Evolutionary conservation across 1,139 yeast species (phyloP).

Genomic region (Blastobotrys apis): DNA sequence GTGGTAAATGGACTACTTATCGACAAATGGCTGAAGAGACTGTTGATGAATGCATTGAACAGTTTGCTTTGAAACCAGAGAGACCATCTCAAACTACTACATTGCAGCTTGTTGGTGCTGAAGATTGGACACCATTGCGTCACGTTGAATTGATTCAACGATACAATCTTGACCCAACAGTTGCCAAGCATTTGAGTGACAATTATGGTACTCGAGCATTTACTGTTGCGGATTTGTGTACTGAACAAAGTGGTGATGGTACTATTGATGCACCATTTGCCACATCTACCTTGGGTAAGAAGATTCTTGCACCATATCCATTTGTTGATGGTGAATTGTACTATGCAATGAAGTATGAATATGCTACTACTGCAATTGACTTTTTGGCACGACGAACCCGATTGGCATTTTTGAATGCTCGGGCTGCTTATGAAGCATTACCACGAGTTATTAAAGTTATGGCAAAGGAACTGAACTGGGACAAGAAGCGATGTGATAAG

Average conservation of each 20-base stretch:
- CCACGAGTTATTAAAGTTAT: constrained; percentile 83
- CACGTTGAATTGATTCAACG: constrained; percentile 79
- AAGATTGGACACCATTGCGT: constrained; percentile 59
- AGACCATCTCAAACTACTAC: constrained; percentile 52
- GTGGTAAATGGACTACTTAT: constrained; percentile 98
- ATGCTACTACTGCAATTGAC: constrained; percentile 82
- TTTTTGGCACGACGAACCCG: constrained; percentile 92
- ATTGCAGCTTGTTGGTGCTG: constrained; percentile 69
- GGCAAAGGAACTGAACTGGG: constrained; percentile 79
- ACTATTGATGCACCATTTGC: constrained; percentile 19
- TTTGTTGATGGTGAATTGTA: constrained; percentile 88
- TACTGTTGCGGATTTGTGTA: constrained; percentile 57
- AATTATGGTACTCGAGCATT: constrained; percentile 87
- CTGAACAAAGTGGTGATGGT: constrained; percentile 25
- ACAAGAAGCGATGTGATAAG: constrained; percentile 50
- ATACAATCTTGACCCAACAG: constrained; percentile 65
- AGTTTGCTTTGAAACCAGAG: constrained; percentile 41
- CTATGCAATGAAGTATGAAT: constrained; percentile 78
- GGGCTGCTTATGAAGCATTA: constrained; percentile 74
- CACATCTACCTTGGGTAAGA: constrained; percentile 34
- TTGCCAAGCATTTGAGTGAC: constrained; percentile 77
- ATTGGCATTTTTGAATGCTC: constrained; percentile 85
- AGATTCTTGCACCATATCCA: constrained; percentile 62
- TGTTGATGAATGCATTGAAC: constrained; percentile 64
- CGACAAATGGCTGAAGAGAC: constrained; percentile 98